Conservation (phyloP, 352 stramenopile species). For the Globisporangium cylindrosporum region DNA sequence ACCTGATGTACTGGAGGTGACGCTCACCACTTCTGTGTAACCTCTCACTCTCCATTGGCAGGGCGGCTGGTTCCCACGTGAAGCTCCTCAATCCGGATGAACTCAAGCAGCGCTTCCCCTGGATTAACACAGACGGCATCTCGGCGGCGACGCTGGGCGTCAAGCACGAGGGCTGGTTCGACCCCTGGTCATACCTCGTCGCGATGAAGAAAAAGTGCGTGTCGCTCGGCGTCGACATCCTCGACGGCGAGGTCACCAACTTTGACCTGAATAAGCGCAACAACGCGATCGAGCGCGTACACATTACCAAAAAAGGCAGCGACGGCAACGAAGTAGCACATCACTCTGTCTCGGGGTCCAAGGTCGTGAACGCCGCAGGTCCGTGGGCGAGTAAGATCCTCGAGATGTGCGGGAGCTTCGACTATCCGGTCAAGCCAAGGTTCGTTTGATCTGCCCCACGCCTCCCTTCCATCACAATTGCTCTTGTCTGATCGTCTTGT, state of each 20-base stretch:
- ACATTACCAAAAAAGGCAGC: slow-evolving; percentile 34
- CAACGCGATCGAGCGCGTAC: slow-evolving; percentile 53
- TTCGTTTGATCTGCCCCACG: neutral
- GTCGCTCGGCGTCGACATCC: slow-evolving; percentile 64
- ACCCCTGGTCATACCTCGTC: slow-evolving; percentile 76
- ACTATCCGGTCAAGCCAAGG: slow-evolving; percentile 73
- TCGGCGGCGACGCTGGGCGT: slow-evolving; percentile 57
- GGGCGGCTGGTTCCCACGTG: slow-evolving; percentile 42
- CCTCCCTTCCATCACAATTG: neutral
- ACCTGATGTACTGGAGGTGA: neutral
- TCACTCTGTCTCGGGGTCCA: slow-evolving; percentile 36
- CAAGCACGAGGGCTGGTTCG: slow-evolving; percentile 82
- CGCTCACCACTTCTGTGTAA: neutral
- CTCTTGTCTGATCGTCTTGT: neutral
- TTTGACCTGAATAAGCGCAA: slow-evolving; percentile 52
- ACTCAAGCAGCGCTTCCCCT: slow-evolving; percentile 66
- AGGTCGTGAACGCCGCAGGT: slow-evolving; percentile 79
- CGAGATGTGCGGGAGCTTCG: slow-evolving; percentile 58
- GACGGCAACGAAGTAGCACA: slow-evolving; percentile 23
- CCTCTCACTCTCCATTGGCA: slow-evolving; percentile 11
- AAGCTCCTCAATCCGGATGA: slow-evolving; percentile 49
- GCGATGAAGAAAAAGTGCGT: slow-evolving; percentile 75
- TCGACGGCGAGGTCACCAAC: slow-evolving; percentile 65
- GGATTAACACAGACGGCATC: slow-evolving; percentile 68
- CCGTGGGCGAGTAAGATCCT: slow-evolving; percentile 70